A percentile compares a stretch with the other conserved stretches of the same genome.
phyloP scores from a whole-genome alignment of 1,284 basidiomycete genomes.

The Phellopilus nigrolimitatus region DNA sequence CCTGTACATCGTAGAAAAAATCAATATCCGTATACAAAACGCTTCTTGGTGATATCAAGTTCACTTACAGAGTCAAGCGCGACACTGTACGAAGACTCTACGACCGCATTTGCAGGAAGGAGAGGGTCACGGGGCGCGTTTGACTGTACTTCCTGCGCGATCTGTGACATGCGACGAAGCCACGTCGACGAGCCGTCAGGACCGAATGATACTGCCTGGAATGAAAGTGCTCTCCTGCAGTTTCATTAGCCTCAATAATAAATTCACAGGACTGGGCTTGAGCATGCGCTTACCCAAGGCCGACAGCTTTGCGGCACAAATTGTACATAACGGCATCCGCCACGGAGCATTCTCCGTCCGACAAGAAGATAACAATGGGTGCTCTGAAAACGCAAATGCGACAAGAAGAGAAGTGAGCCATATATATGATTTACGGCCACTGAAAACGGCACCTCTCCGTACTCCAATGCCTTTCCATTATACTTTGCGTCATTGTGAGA shows the following conservation, averaged over 20 bases:
- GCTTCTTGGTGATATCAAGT: neutral
- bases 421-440: no score
- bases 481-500: conserved; percentile 31
- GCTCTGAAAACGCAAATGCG: conserved; percentile 30
- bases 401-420: neutral
- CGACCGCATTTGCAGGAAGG: conserved; percentile 31
- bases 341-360: conserved; percentile 49
- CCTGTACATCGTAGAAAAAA: conserved; percentile 29
- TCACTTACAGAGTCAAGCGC: conserved; percentile 50
- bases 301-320: conserved; percentile 42
- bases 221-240: conserved; percentile 49
- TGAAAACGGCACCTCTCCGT: conserved; percentile 51
- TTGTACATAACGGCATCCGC: conserved; percentile 39
- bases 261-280: neutral
- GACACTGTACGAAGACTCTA: conserved; percentile 46
- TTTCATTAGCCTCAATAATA: neutral
- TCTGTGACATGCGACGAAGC: conserved; percentile 48
- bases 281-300: conserved; percentile 41
- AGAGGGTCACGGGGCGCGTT: conserved; percentile 43
- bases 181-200: conserved; percentile 29
- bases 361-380: conserved; percentile 62
- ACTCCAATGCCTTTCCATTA: conserved; percentile 50
- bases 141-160: conserved; percentile 47
- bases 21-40: neutral
- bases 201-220: conserved; percentile 59